These are phyloP conservation scores for Tricholoma matsutake DNA, from an alignment of 768 basidiomycete species.

Conservation along the genomic window DNA sequence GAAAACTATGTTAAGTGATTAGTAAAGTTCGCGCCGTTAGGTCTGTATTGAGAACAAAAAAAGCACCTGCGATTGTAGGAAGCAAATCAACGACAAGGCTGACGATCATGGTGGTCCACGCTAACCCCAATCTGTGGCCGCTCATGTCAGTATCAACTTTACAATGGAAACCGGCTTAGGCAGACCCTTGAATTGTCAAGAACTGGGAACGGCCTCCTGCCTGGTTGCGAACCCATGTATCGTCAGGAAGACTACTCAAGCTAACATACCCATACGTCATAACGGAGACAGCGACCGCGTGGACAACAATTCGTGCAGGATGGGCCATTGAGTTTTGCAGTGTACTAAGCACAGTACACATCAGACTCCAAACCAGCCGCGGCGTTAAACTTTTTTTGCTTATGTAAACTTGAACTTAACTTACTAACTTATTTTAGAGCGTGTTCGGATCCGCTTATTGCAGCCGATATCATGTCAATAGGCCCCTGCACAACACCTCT, in stretches of 20 bases:
- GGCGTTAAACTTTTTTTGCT: too few relatives aligned
- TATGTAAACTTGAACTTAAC: too few relatives aligned
- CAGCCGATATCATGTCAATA: too few relatives aligned
- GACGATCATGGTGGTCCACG: slow-evolving; percentile 34
- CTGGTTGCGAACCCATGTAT: slow-evolving; percentile 36
- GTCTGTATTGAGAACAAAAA: neutral
- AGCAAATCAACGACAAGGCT: slow-evolving; percentile 32
- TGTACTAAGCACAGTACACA: too few relatives aligned
- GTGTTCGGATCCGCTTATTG: too few relatives aligned
- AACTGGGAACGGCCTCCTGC: slow-evolving; percentile 70
- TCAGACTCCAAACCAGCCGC: too few relatives aligned
- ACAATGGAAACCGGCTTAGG: neutral
- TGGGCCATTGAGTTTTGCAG: neutral
- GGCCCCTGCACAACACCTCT: too few relatives aligned
- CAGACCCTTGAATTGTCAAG: slow-evolving; percentile 76
- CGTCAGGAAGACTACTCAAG: slow-evolving; percentile 24
- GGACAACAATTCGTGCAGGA: slow-evolving; percentile 20
- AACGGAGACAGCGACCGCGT: slow-evolving; percentile 26
- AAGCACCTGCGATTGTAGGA: slow-evolving; percentile 28
- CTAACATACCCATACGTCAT: slow-evolving; percentile 38
- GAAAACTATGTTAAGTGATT: slow-evolving; percentile 30
- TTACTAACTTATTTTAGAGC: too few relatives aligned
- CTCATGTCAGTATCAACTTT: neutral
- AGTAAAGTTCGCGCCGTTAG: neutral
- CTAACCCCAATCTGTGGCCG: slow-evolving; percentile 31